Conservation (phyloP, 2,329 filamentous ascomycete species). For the Aureobasidium sp. region DNA sequence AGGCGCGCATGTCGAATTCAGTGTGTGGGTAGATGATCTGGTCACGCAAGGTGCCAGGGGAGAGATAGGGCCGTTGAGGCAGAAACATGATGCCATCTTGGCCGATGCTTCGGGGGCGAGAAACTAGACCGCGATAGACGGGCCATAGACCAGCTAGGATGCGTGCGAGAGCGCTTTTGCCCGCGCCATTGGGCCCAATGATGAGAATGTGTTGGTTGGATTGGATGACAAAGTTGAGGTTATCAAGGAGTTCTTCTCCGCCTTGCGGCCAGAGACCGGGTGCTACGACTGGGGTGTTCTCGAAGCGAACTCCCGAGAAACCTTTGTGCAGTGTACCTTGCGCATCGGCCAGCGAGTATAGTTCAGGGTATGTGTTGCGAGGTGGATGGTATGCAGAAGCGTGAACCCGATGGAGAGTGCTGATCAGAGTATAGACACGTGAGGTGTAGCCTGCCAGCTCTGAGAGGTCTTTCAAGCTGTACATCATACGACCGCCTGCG, state of each 20-base stretch:
- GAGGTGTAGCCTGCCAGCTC: conserved; percentile 95
- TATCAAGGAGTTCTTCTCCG: conserved; percentile 85
- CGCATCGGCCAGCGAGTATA: conserved; percentile 83
- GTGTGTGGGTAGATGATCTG: conserved; percentile 98
- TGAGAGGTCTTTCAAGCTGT: conserved; percentile 95
- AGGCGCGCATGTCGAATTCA: conserved; percentile 84
- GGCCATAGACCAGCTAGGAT: conserved; percentile 93
- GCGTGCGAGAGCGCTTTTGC: conserved; percentile 82
- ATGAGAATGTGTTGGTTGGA: conserved; percentile 90
- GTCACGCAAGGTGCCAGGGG: conserved; percentile 84
- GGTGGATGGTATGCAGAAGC: conserved; percentile 76
- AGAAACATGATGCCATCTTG: conserved; percentile 95
- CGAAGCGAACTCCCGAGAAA: conserved; percentile 87
- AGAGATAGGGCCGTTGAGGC: conserved; percentile 87
- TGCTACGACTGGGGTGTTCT: conserved; percentile 88
- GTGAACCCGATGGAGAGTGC: conserved; percentile 87
- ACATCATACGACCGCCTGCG: conserved; percentile 98
- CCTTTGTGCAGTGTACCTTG: conserved; percentile 92
- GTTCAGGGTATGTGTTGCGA: conserved; percentile 61
- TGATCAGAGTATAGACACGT: conserved; percentile 90
- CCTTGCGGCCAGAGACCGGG: conserved; percentile 82
- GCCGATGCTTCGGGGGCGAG: conserved; percentile 64
- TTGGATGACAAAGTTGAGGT: conserved; percentile 80
- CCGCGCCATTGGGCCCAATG: conserved; percentile 88
- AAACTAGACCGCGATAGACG: conserved; percentile 86